These are phyloP conservation scores for Kockiozyma suomiensis DNA, from an alignment of 805 yeast species.

Conservation along the genomic window DNA sequence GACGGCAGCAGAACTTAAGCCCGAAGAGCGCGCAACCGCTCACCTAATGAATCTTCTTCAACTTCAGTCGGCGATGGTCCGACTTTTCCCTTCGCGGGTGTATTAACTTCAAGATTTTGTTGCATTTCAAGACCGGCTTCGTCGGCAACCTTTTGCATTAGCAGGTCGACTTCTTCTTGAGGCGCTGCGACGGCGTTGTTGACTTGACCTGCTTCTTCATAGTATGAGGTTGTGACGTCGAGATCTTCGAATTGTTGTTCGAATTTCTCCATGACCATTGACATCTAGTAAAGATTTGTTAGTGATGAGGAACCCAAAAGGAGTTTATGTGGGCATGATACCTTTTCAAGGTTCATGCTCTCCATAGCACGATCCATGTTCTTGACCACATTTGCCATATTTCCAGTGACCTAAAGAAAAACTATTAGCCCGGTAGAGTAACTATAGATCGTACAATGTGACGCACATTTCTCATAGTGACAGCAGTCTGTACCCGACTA, in stretches of 20 bases:
- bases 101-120: conserved; percentile 65
- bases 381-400: conserved; percentile 87
- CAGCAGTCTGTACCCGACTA: conserved; percentile 94
- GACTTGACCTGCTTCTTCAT: conserved; percentile 84
- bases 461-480: conserved; percentile 72
- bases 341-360: conserved; percentile 87
- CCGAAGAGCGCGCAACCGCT: conserved; percentile 84
- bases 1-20: conserved; percentile 29
- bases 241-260: conserved; percentile 95
- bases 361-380: conserved; percentile 97
- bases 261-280: conserved; percentile 95
- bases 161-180: conserved; percentile 89
- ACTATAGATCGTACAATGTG: too few relatives aligned
- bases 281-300: conserved; percentile 49
- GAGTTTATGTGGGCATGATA: not conserved
- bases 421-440: too few relatives aligned
- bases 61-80: conserved; percentile 51
- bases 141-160: conserved; percentile 91
- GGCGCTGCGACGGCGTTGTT: conserved; percentile 90
- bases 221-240: conserved; percentile 90
- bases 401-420: conserved; percentile 70
- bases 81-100: conserved; percentile 59
- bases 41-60: conserved; percentile 86
- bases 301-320: not conserved
- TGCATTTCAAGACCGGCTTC: conserved; percentile 94